Percentiles rank a stretch among this genome's conserved stretches.
Evolutionary conservation across 2,329 filamentous ascomycete genomes (phyloP).

Genomic region (Rachicladosporium sp.): DNA sequence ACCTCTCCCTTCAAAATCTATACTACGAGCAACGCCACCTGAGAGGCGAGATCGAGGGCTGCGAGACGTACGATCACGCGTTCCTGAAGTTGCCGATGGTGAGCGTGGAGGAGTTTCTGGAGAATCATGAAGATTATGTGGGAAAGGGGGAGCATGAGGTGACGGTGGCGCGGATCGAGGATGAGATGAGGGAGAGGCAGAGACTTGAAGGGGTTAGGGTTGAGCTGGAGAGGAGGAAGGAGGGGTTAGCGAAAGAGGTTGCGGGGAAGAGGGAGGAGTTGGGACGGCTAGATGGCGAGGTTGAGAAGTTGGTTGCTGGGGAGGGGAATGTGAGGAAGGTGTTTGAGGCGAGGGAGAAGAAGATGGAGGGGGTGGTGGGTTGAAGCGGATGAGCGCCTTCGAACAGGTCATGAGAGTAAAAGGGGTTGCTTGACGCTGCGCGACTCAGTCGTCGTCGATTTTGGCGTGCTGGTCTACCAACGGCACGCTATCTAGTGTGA

Average conservation of each 20-base stretch:
- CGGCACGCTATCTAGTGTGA: conserved; percentile 4
- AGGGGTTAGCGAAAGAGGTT: conserved; percentile 60
- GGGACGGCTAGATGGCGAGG: conserved; percentile 76
- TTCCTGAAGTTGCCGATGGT: conserved; percentile 79
- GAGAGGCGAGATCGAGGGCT: conserved; percentile 77
- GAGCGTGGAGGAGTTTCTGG: conserved; percentile 69
- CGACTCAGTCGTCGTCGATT: conserved; percentile 7
- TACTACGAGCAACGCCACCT: conserved; percentile 93
- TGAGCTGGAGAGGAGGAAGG: conserved; percentile 48
- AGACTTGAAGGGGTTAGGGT: conserved; percentile 74
- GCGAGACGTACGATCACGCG: conserved; percentile 84
- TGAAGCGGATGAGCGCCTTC: too few species aligned
- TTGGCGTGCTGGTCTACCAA: conserved; percentile 6
- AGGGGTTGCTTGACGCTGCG: too few species aligned
- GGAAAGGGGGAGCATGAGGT: conserved; percentile 63
- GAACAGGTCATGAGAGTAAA: too few species aligned
- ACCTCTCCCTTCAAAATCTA: conserved; percentile 86
- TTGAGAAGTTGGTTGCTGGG: conserved; percentile 45
- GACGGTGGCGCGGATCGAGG: conserved; percentile 81
- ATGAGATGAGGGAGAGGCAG: conserved; percentile 76
- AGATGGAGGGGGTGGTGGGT: conserved; percentile 1
- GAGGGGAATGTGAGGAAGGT: conserved; percentile 16
- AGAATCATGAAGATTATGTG: conserved; percentile 61
- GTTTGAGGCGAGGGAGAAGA: conserved; percentile 18
- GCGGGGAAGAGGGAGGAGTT: conserved; percentile 90